Conservation (phyloP, 176 grass and related monocot species). For the Eleusine coracana region DNA sequence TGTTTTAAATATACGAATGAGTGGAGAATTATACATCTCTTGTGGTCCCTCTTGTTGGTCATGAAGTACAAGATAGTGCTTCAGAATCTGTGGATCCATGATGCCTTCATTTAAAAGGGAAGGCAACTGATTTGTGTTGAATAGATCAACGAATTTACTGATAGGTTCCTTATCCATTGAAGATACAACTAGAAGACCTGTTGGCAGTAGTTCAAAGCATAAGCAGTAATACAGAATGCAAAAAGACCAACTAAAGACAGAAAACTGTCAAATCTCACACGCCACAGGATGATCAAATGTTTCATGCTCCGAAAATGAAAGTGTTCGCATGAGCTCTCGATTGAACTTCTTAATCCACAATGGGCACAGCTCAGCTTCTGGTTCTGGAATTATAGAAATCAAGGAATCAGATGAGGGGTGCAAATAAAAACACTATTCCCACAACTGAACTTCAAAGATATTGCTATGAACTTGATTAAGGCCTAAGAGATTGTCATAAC, state of each 20-base stretch:
- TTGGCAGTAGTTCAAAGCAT: constrained; percentile 49
- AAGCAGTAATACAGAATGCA: constrained; percentile 32
- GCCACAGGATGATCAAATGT: constrained; percentile 95
- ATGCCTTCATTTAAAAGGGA: constrained; percentile 91
- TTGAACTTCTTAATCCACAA: constrained; percentile 95
- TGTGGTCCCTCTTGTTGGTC: constrained; percentile 90
- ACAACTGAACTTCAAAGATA: constrained; percentile 20
- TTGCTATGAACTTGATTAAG: not conserved
- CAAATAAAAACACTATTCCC: constrained; percentile 2
- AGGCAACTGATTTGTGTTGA: constrained; percentile 81
- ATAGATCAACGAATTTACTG: constrained; percentile 88
- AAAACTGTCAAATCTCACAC: constrained; percentile 68
- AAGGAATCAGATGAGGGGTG: constrained; percentile 28
- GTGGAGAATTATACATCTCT: constrained; percentile 74
- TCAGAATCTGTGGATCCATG: constrained; percentile 98
- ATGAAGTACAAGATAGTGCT: constrained; percentile 94
- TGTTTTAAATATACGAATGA: not conserved
- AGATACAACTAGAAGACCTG: constrained; percentile 92
- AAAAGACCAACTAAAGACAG: constrained; percentile 21
- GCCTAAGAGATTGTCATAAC: not conserved
- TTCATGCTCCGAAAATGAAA: constrained; percentile 97
- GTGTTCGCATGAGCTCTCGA: constrained; percentile 75
- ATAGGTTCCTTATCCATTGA: constrained; percentile 93
- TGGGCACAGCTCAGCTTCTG: constrained; percentile 81
- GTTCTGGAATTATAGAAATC: constrained; percentile 65